Percentiles rank a stretch among this genome's conserved stretches.
phyloP scores from a whole-genome alignment of 2,329 filamentous ascomycete genomes.

The Ascocoryne sarcoides region DNA sequence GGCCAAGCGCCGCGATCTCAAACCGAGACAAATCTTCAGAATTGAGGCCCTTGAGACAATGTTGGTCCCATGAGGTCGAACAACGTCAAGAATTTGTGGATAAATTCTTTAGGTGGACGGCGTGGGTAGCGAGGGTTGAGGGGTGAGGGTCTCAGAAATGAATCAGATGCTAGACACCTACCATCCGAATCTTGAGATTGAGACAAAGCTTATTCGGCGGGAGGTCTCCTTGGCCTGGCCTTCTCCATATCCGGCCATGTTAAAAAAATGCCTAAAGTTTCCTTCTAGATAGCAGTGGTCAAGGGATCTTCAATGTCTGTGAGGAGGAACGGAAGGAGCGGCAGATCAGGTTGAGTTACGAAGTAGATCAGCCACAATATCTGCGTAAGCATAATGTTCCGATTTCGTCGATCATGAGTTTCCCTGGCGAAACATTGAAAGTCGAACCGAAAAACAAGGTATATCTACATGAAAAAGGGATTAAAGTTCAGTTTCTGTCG shows the following conservation, averaged over 20 bases:
- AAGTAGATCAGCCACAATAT: background rate
- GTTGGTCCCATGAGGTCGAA: background rate
- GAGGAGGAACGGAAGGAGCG: background rate
- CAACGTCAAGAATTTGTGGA: background rate
- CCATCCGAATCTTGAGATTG: background rate
- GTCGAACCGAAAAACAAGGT: background rate
- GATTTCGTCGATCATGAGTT: background rate
- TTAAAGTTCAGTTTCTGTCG: background rate
- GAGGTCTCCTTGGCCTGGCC: background rate
- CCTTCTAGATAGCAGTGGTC: background rate
- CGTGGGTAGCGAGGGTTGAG: background rate
- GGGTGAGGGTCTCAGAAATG: background rate
- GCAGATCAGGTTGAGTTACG: background rate
- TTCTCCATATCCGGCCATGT: background rate
- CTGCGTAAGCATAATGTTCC: background rate
- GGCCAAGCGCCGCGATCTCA: background rate
- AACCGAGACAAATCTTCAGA: background rate
- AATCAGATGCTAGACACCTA: background rate
- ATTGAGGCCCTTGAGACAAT: background rate
- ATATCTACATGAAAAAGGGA: no score
- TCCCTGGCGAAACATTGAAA: background rate
- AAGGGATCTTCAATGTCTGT: background rate
- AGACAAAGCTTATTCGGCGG: background rate
- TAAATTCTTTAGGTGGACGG: background rate
- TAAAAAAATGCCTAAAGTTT: background rate